A percentile compares a stretch with the other conserved stretches of the same genome.
phyloP scores from a whole-genome alignment of 2,329 filamentous ascomycete genomes.

The Nakataea oryzae region DNA sequence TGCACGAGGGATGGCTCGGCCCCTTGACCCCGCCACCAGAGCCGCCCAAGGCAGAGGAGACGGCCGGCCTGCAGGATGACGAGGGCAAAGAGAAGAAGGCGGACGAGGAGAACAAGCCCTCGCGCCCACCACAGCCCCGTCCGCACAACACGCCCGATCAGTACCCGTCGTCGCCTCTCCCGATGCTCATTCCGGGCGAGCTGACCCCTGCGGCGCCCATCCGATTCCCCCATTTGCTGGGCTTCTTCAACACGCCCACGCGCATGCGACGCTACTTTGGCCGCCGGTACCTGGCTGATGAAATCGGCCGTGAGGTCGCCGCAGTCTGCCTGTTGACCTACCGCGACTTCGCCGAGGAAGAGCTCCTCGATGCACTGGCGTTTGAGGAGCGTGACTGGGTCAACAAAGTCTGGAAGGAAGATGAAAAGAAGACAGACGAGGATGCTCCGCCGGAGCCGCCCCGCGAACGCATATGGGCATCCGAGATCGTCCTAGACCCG shows the following conservation, averaged over 20 bases:
- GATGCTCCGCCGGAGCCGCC: slow-evolving; percentile 24
- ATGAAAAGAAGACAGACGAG: slow-evolving; percentile 4
- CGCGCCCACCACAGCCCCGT: slow-evolving; percentile 50
- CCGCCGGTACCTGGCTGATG: slow-evolving; percentile 73
- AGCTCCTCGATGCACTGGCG: slow-evolving; percentile 55
- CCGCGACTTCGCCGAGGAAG: slow-evolving; percentile 39
- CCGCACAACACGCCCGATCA: slow-evolving; percentile 66
- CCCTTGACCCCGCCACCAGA: slow-evolving; percentile 56
- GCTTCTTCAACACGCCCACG: slow-evolving; percentile 81
- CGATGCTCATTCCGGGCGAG: slow-evolving; percentile 54
- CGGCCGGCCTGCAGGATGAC: slow-evolving; percentile 18
- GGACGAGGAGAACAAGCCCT: slow-evolving; percentile 39
- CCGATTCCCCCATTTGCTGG: slow-evolving; percentile 79
- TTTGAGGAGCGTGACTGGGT: slow-evolving; percentile 76
- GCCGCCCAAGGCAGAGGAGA: slow-evolving; percentile 12
- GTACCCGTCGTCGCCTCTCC: slow-evolving; percentile 58
- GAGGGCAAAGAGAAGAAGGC: slow-evolving; percentile 29
- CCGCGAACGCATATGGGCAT: slow-evolving; percentile 65
- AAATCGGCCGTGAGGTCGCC: slow-evolving; percentile 78
- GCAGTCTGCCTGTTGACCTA: slow-evolving; percentile 62
- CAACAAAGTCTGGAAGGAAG: slow-evolving; percentile 59
- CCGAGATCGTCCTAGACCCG: slow-evolving; percentile 63
- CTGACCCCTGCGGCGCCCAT: slow-evolving; percentile 67
- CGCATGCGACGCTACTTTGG: slow-evolving; percentile 83
- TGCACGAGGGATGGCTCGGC: slow-evolving; percentile 95